These are phyloP conservation scores for Tulasnella sp. DNA, from an alignment of 768 basidiomycete genomes.

Conservation along the genomic window DNA sequence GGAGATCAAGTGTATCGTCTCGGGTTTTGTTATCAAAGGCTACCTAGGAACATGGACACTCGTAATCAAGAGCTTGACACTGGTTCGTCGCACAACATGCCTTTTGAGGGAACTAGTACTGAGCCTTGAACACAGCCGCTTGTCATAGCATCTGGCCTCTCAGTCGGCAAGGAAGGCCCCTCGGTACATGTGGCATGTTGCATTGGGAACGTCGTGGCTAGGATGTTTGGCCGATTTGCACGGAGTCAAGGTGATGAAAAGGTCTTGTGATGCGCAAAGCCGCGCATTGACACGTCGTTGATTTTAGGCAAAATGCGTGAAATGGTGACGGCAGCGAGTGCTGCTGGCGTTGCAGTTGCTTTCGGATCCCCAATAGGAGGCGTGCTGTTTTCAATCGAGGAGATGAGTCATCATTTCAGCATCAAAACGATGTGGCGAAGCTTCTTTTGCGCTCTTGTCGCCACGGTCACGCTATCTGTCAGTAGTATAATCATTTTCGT, in stretches of 20 bases:
- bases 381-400: conserved; percentile 97
- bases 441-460: conserved; percentile 94
- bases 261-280: not conserved
- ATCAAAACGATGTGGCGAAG: conserved; percentile 99
- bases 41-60: conserved; percentile 80
- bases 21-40: conserved; percentile 95
- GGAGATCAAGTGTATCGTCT: conserved; percentile 96
- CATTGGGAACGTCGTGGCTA: conserved; percentile 82
- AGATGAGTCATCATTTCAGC: conserved; percentile 97
- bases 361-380: conserved; percentile 98
- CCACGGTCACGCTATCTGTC: conserved; percentile 90
- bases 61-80: conserved; percentile 83
- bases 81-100: conserved; percentile 46
- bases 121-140: conserved; percentile 55
- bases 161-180: conserved; percentile 96
- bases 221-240: conserved; percentile 69
- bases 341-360: conserved; percentile 95
- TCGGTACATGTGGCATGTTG: conserved; percentile 97
- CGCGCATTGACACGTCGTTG: not conserved
- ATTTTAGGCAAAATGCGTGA: conserved; percentile 51
- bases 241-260: conserved; percentile 67
- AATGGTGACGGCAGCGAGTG: conserved; percentile 88
- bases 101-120: not conserved
- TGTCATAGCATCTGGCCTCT: conserved; percentile 92
- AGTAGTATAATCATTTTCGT: conserved; percentile 24